Base-by-base conservation (phyloP, 768 basidiomycete genomes). In the Sporobolomyces pararoseus region DNA sequence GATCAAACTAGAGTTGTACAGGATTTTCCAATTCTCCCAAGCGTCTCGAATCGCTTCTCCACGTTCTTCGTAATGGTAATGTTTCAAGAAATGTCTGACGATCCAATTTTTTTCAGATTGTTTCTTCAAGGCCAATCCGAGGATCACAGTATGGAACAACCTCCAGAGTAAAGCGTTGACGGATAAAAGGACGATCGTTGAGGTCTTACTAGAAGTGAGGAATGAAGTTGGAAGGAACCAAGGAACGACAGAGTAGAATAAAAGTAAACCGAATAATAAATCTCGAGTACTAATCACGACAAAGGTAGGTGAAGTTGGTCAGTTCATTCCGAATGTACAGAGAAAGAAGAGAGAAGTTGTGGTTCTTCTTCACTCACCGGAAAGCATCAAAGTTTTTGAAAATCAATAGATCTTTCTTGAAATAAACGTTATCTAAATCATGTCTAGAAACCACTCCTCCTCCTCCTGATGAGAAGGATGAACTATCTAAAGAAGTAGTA, bases 11-110 rank as follows among this genome's bases (percentile, higher is more conserved):
- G 92, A 79, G 79, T 97, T 98, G 79, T 94, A 98, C 32, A 91
- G 83, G 7, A 83, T 83, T 80, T 97, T 97, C 93, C 94, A 99
- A 79, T 96, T 97, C 32, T 85, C 83, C 75, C 97, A 99, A 0
- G 95, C 91, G 78, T 99, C 96, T 46, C 87, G 83, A n/a, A 93
- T 85, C 0, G 95, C 94, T 53, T 84, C 85, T 64, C 89, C 87
- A 66, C 86, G 83, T 53, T 83, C 82, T 13, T 87, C 84, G 79
- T 97, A 98, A 75, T 91, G 87, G 77, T 98, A 99, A 77, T 97
- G 87, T 82, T 95, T 77, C 50, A 77, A 21, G 78, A 89, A 98
- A 79, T 99, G 96, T 72, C 91, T 82, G 32, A 98, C 96, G 46
- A 97, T 81, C 82, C 89, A 96, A 79, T 93, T 94, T 78, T 81